Evolutionary conservation across 306 rosid genomes (phyloP), one percentile per base, ranked within the genome.

Genomic region (Sicyos edulis): DNA sequence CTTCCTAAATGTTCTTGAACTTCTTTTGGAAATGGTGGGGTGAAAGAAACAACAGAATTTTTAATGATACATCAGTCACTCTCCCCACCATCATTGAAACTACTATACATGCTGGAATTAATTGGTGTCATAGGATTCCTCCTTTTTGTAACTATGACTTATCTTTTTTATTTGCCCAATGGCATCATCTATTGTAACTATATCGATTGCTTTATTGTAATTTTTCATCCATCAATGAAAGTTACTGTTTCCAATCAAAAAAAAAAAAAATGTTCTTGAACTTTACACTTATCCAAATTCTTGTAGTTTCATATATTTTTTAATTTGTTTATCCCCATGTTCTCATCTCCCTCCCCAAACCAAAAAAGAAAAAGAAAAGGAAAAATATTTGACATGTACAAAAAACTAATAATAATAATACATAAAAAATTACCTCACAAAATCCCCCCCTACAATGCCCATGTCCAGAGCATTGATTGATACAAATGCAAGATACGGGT

Each of bases 361-460:
- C 53, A 42, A 19, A 56, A 14, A 26, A 42, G 11, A 56, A 14
- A 26, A 26, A 26, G 75, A 10, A 0, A 70, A 73, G 11, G 29
- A 24, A 7, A 52, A 47, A 42, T n/a, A 42, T 42, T 19, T 17
- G 21, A 65, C 71, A 44, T 10, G 9, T 10, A 9, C 24, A 67
- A 66, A 12, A 42, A 42, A 42, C 8, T 40, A 40, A 40, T 40
- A 40, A 40, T 40, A 40, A 22, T 21, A 5, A 45, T 67, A 20
- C 72, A 67, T 20, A 21, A 21, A 21, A 14, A 67, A 65, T 26
- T 75, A 88, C 99, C 96, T 87, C 88, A 79, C 97, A 93, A 81
- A 82, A 93, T 60, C 99, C 99, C 71, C 97, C 95, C 45, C 86
- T 93, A 74, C 99, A 93, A 54, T 80, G 79, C 70, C 99, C 99